Base-by-base conservation (phyloP, 129 eudicot species). In the Saussurea involucrata region DNA sequence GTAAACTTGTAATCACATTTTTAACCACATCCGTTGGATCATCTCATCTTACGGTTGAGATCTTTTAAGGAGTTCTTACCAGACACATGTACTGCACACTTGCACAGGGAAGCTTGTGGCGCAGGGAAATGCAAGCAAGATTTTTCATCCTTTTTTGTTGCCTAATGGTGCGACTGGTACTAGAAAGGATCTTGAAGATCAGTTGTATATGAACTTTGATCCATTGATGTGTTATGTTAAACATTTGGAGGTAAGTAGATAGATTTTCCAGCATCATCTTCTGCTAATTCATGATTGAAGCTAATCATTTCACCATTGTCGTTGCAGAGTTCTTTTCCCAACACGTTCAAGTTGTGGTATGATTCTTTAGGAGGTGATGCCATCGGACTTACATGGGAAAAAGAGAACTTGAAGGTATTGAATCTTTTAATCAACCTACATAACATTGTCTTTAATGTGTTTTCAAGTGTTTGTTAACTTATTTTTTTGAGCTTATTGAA, bases 281-380 rank as follows among this genome's bases (percentile, higher is more conserved):
- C 58, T 71, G 42, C 55, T 60, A 18, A 18, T 13, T n/a, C 11
- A 20, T 71, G 69, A 24, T 5, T 8, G 61, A 24, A 15, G 18
- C n/a, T 40, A 29, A 31, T 55, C 31, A n/a, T 32, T 5, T 57
- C 15, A 4, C 76, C n/a, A 6, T 72, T 32, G 31, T 21, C 22
- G 68, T 57, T 79, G 84, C 93, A 95, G 98, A 85, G 70, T 79
- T 86, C 78, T 79, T 92, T 89, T 73, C 92, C 92, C 17, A 65
- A 86, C 69, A 78, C 33, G 74, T 88, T 91, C 68, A 95, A 95
- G 82, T 87, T 91, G 76, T 95, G 99, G 99, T 89, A 89, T 72
- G 99, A 95, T 89, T 85, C 87, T 36, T 57, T 91, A 66, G 99
- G 99, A 70, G 96, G 97, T 18, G 99, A 95, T 79, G 96, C 96